phyloP scores from a whole-genome alignment of 164 flowering plant genomes.

The Kalanchoe fedtschenkoi region DNA sequence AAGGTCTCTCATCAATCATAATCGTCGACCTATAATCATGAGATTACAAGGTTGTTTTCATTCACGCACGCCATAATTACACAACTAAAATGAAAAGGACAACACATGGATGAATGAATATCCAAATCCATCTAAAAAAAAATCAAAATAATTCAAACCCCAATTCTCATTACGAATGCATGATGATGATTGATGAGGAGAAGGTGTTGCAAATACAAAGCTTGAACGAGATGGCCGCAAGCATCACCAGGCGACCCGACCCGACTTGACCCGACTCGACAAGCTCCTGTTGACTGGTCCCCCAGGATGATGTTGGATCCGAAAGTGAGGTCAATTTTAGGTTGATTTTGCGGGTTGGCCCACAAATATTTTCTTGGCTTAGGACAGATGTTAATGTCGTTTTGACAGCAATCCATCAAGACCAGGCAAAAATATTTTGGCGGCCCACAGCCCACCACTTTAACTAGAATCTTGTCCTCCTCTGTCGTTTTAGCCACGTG shows the following conservation, averaged over 20 bases:
- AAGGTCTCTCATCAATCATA: too few relatives aligned
- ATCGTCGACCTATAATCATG: too few relatives aligned
- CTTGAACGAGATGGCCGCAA: background rate
- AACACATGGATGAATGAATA: too few relatives aligned
- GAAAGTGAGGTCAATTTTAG: background rate
- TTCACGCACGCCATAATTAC: too few relatives aligned
- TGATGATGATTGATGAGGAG: too few relatives aligned
- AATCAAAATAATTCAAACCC: background rate
- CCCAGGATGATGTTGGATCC: background rate
- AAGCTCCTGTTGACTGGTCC: background rate
- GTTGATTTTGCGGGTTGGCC: background rate
- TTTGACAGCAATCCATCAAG: conserved; percentile 1
- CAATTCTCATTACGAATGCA: too few relatives aligned
- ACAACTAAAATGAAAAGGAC: too few relatives aligned
- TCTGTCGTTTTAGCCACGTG: background rate
- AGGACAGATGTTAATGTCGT: background rate
- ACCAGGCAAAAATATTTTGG: background rate
- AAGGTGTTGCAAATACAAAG: background rate
- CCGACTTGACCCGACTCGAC: background rate
- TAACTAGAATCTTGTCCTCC: background rate
- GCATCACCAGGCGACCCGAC: background rate
- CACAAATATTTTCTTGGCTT: background rate
- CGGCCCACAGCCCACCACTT: conserved; percentile 3
- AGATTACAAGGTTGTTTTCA: too few relatives aligned
- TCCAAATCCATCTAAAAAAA: too few relatives aligned